Base-by-base conservation (phyloP, 1,284 basidiomycete genomes). In the Blastosporella zonata region DNA sequence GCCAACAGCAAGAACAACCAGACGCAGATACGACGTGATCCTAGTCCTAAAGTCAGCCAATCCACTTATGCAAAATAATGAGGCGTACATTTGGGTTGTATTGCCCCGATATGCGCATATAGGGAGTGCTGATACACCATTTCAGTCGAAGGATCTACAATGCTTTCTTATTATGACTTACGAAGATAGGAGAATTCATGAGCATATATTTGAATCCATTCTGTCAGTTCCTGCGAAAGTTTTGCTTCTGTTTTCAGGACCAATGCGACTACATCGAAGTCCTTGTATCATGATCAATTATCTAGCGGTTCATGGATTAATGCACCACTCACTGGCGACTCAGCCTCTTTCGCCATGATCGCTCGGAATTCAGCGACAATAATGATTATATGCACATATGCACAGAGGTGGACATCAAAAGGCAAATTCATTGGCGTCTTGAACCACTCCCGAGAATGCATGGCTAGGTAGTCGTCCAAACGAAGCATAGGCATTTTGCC, bases 401-500 rank as follows among this genome's bases (percentile, higher is more conserved):
- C 75, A 55, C 73, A 75, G 17, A 81, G 64, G 55, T 81, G 77
- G 4, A 82, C 70, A 55, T 82, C 81, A 52, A 68, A 75, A 21
- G 74, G 67, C 8, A 70, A 60, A 52, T 74, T 77, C 54, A 68
- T 59, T 25, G 60, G 76, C 2, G 68, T 67, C 35, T 63, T 67
- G 55, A 77, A 81, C 82, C 82, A 85, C 31, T 70, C 59, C 35
- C 70, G 64, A 21, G 77, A 79, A 45, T 73, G 73, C 23, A 77
- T 68, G 22, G 81, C 77, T 48, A 83, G 62, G 55, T 74, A 82
- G 57, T 85, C 81, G 53, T 83, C 78, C 10, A 73, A 64, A 35
- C 70, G 68, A 33, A 84, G 71, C 70, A 82, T 81, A 6, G 81
- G 76, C 50, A 80, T 74, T 59, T 83, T 84, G 18, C 83, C 84